Evolutionary conservation across 164 flowering plant genomes (phyloP).

Genomic region (grape (Vitis vinifera)): DNA sequence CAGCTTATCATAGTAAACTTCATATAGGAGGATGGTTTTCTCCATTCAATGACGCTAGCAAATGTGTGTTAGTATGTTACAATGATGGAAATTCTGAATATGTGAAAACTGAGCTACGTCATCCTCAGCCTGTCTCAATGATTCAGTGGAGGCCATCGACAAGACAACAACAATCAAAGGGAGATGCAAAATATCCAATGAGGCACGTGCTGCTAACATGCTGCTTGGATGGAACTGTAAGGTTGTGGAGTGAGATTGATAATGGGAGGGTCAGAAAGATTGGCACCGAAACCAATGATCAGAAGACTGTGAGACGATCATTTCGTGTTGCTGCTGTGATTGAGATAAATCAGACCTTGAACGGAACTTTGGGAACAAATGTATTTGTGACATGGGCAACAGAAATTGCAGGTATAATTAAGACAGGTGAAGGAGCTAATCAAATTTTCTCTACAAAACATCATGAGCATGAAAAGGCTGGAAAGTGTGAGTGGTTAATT

Average conservation of each 20-base stretch:
- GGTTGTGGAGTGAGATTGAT: slow-evolving; percentile 91
- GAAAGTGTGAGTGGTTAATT: slow-evolving; percentile 86
- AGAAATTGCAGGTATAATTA: slow-evolving; percentile 40
- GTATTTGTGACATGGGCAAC: slow-evolving; percentile 66
- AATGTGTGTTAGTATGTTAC: slow-evolving; percentile 52
- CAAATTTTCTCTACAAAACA: slow-evolving; percentile 25
- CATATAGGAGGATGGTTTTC: slow-evolving; percentile 30
- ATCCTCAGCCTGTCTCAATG: slow-evolving; percentile 77
- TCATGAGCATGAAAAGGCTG: slow-evolving; percentile 35
- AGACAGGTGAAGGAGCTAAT: slow-evolving; percentile 22
- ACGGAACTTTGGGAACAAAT: slow-evolving; percentile 63
- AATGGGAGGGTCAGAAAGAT: slow-evolving; percentile 49
- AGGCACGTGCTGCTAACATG: slow-evolving; percentile 76
- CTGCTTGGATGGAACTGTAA: slow-evolving; percentile 85
- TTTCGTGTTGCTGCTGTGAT: slow-evolving; percentile 76
- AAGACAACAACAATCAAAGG: slow-evolving; percentile 15
- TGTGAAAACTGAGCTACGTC: slow-evolving; percentile 49
- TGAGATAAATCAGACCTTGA: slow-evolving; percentile 64
- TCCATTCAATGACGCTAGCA: slow-evolving; percentile 21
- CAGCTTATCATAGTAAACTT: slow-evolving; percentile 28
- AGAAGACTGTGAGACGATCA: slow-evolving; percentile 32
- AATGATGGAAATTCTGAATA: slow-evolving; percentile 42
- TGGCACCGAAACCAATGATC: slow-evolving; percentile 48
- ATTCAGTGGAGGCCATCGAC: slow-evolving; percentile 87
- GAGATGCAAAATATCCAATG: slow-evolving; percentile 19